These are phyloP conservation scores for Solanum sparsipilum DNA, from an alignment of 257 asterid species.

Conservation along the genomic window DNA sequence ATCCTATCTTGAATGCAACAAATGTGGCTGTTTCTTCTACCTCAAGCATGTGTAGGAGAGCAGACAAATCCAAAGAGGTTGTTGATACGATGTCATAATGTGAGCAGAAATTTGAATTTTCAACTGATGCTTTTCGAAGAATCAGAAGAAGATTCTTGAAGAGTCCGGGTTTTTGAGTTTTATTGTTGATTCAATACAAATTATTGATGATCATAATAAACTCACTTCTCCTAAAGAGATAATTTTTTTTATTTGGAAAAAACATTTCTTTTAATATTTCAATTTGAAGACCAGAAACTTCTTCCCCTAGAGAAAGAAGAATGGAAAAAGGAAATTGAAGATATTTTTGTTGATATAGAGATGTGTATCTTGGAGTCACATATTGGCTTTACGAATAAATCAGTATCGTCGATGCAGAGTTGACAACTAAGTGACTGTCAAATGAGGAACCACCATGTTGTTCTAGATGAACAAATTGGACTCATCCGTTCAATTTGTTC, in stretches of 20 bases:
- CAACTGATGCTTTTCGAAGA: background rate
- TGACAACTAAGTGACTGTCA: constrained; percentile 2
- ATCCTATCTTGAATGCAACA: background rate
- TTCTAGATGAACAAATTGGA: constrained; percentile 59
- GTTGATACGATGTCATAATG: background rate
- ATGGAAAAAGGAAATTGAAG: constrained; percentile 31
- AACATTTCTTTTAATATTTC: constrained; percentile 38
- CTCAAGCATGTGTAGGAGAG: background rate
- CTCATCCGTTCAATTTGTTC: constrained; percentile 32
- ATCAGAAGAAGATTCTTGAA: background rate
- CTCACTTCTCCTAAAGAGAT: constrained; percentile 1
- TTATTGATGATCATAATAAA: constrained; percentile 3
- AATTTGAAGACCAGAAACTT: constrained; percentile 31
- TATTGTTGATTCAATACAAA: constrained; percentile 21
- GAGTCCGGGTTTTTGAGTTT: background rate
- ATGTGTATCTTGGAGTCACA: constrained; percentile 20
- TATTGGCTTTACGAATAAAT: constrained; percentile 2
- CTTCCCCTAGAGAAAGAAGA: constrained; percentile 24
- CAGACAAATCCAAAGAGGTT: background rate
- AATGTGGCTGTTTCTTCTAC: background rate
- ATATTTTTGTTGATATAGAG: constrained; percentile 35
- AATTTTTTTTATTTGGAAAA: background rate
- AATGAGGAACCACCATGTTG: constrained; percentile 28
- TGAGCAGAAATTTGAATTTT: background rate
- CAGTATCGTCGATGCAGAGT: background rate